phyloP scores from a whole-genome alignment of 129 eudicot genomes.

The Solidago caesia region DNA sequence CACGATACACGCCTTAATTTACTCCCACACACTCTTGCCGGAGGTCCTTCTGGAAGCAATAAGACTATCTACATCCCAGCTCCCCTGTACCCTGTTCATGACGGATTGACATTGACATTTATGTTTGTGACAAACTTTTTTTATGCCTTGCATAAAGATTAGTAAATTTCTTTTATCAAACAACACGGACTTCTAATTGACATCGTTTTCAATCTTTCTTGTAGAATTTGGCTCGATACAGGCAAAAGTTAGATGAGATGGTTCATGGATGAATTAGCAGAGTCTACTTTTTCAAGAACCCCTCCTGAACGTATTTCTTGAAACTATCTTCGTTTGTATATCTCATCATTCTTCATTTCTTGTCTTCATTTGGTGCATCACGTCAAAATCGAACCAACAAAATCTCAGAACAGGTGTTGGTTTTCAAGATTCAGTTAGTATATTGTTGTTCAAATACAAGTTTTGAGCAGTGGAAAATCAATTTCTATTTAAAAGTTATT shows the following conservation, averaged over 20 bases:
- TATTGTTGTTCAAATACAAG: constrained; percentile 21
- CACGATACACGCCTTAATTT: no score
- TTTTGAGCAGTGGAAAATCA: constrained; percentile 25
- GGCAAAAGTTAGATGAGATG: constrained; percentile 87
- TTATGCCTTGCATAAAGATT: neutral
- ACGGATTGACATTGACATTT: no score
- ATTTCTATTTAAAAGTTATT: no score
- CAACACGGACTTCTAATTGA: neutral
- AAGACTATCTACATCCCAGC: no score
- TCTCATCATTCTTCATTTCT: neutral
- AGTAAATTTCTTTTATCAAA: neutral
- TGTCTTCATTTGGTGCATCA: neutral
- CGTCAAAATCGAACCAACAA: neutral
- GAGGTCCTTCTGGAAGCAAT: no score
- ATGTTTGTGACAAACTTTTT: neutral
- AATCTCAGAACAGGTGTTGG: neutral
- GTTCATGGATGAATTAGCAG: constrained; percentile 38
- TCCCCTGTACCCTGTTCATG: no score
- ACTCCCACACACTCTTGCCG: no score
- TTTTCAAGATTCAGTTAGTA: constrained; percentile 12
- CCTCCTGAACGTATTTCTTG: neutral
- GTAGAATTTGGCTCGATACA: constrained; percentile 88
- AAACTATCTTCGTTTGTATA: constrained; percentile 2
- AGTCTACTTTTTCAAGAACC: neutral
- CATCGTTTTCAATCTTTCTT: constrained; percentile 6